Percentiles rank a stretch among this genome's conserved stretches.
phyloP scores from a whole-genome alignment of 768 basidiomycete genomes.

The Pleurotus tuber-regium region DNA sequence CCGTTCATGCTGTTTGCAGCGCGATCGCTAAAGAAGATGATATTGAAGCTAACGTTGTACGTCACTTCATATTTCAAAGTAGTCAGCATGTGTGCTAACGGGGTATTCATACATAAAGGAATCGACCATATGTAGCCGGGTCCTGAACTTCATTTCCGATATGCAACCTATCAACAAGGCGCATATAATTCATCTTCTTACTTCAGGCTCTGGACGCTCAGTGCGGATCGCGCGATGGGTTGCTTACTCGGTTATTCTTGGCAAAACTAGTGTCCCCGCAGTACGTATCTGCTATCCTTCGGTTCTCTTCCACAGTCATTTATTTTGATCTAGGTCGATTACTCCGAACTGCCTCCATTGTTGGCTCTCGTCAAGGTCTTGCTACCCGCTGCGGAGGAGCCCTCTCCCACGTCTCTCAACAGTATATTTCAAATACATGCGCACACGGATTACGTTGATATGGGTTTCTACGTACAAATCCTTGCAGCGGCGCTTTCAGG shows the following conservation, averaged over 20 bases:
- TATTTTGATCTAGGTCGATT: conserved; percentile 32
- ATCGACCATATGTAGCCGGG: conserved; percentile 38
- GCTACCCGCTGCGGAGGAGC: conserved; percentile 29
- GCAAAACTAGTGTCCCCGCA: conserved; percentile 18
- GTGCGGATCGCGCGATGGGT: conserved; percentile 57
- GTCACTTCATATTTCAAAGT: conserved; percentile 8
- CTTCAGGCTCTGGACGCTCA: conserved; percentile 45
- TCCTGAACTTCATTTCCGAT: conserved; percentile 37
- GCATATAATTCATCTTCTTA: conserved; percentile 47
- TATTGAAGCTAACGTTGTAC: conserved; percentile 25
- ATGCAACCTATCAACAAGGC: conserved; percentile 50
- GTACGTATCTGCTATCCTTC: conserved; percentile 20
- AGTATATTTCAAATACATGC: conserved; percentile 51
- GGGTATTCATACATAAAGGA: conserved; percentile 38
- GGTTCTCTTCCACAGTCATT: not conserved
- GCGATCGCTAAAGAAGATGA: conserved; percentile 31
- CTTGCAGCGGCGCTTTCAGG: conserved; percentile 59
- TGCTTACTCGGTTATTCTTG: conserved; percentile 47
- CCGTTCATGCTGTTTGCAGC: conserved; percentile 46
- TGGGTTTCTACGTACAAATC: conserved; percentile 53
- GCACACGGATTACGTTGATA: conserved; percentile 58
- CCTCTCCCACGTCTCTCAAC: not conserved
- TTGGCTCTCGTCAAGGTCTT: conserved; percentile 48
- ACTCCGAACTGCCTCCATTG: conserved; percentile 49
- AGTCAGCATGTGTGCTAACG: too few relatives aligned